phyloP scores from a whole-genome alignment of 2,329 filamentous ascomycete genomes.

The Sclerotinia minor region DNA sequence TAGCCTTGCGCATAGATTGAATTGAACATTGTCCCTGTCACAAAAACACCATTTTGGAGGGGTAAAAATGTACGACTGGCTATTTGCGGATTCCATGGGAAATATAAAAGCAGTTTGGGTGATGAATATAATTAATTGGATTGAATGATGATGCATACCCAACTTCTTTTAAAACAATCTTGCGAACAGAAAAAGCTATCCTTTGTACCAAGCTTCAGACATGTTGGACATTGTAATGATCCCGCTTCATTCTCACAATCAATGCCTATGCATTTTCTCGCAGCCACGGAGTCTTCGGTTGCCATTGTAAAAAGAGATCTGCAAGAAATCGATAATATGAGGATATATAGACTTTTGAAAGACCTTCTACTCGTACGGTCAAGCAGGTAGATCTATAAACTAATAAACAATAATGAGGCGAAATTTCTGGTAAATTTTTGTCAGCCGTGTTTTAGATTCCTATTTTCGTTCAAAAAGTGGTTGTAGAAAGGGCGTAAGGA shows the following conservation, averaged over 20 bases:
- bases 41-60: background rate
- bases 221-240: slow-evolving; percentile 88
- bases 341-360: background rate
- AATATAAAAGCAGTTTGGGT: background rate
- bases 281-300: slow-evolving; percentile 50
- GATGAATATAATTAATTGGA: background rate
- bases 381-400: background rate
- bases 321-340: background rate
- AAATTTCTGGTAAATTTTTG: slow-evolving; percentile 7
- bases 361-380: slow-evolving; percentile 5
- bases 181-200: slow-evolving; percentile 97
- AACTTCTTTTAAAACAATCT: slow-evolving; percentile 98
- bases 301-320: slow-evolving; percentile 28
- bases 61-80: background rate
- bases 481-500: slow-evolving; percentile 12
- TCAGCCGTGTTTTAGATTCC: background rate
- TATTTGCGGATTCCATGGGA: background rate
- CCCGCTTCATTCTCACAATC: slow-evolving; percentile 88
- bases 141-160: slow-evolving; percentile 61
- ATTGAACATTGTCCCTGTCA: slow-evolving; percentile 22
- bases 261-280: slow-evolving; percentile 73
- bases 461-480: background rate
- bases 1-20: slow-evolving; percentile 23
- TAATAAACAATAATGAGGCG: background rate
- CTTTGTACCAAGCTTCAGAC: slow-evolving; percentile 81